Evolutionary conservation across 2,329 filamentous ascomycete genomes (phyloP), one percentile per base, ranked within the genome.

Genomic region (Alternaria gansuensis): DNA sequence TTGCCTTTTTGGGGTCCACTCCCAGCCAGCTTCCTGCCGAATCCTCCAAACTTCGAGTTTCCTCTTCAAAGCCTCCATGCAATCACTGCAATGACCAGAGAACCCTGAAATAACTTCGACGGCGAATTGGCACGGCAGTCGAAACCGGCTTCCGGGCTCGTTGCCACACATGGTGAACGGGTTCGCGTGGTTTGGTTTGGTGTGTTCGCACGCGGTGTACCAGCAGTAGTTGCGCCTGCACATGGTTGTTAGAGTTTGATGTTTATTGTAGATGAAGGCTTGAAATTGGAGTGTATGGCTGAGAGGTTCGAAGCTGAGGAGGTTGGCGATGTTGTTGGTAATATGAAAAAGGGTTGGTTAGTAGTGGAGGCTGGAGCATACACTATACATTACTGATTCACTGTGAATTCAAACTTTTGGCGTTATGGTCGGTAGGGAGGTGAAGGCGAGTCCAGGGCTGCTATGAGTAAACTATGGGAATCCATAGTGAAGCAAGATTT

Each of bases 161-260:
- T 23, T n/a, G 31, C 29, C 31, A 4, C 48, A 50, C 34, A 37
- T 50, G 10, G 34, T 50, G n/a, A 50, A 39, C 7, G 34, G 34
- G 23, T 39, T 39, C 9, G 33, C 24, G 24, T 50, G n/a, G 48
- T 37, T 13, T 36, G 26, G 48, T 29, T 9, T 39, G 2, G 11
- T 29, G 48, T 50, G 48, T n/a, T 29, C 34, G 33, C 48, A 50
- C 7, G 48, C 33, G 14, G 34, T 39, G 24, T 50, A 24, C n/a
- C 23, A n/a, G 48, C 21, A 14, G 48, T 28, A 39, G 48, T 50
- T 50, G 34, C 48, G 48, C 28, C 34, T 50, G 33, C 48, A 50
- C 48, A 50, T 50, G 4, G 4, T 39, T 50, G 48, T 50, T 36
- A 39, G 34, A 29, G 28, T 17, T 17, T 50, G n/a, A 9, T 4